Base-by-base conservation (phyloP, 192 early-diverging fungal species). In the Coemansia sp. region DNA sequence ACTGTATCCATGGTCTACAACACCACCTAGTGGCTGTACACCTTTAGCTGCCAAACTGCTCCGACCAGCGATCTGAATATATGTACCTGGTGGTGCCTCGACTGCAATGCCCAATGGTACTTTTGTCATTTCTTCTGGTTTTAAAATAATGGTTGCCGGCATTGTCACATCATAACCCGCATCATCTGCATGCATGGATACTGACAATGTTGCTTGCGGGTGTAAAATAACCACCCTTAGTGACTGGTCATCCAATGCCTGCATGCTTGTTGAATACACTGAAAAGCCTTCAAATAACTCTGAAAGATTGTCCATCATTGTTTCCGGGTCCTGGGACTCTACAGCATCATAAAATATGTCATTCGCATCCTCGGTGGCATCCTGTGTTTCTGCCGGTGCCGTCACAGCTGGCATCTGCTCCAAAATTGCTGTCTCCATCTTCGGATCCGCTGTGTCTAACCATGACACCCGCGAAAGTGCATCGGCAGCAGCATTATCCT, bases 401-500 rank as follows among this genome's bases (percentile, higher is more conserved):
- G n/a, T n/a, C n/a, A n/a, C n/a, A n/a, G n/a, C n/a, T n/a, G n/a
- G n/a, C n/a, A n/a, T n/a, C n/a, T n/a, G n/a, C n/a, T n/a, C n/a
- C n/a, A n/a, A n/a, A n/a, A n/a, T n/a, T n/a, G n/a, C n/a, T n/a
- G n/a, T n/a, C n/a, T n/a, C n/a, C n/a, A n/a, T n/a, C n/a, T n/a
- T n/a, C n/a, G n/a, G n/a, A n/a, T n/a, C n/a, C n/a, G n/a, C n/a
- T n/a, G n/a, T n/a, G n/a, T 53, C 51, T 7, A 30, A 14, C 58
- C 38, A 41, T 0, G 44, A 52, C 41, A 7, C 12, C n/a, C 54
- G 54, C 2, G 44, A 57, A 2, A 65, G 23, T 7, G 28, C 49
- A 47, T 65, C 52, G 1, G 64, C 64, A 1, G 55, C 64, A 25
- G 19, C 27, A 48, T 65, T 65, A 0, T 57, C 54, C 19, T 10